These are phyloP conservation scores for Zymoseptoria ardabiliae DNA, from an alignment of 2,329 filamentous ascomycete genomes.

Conservation along the genomic window DNA sequence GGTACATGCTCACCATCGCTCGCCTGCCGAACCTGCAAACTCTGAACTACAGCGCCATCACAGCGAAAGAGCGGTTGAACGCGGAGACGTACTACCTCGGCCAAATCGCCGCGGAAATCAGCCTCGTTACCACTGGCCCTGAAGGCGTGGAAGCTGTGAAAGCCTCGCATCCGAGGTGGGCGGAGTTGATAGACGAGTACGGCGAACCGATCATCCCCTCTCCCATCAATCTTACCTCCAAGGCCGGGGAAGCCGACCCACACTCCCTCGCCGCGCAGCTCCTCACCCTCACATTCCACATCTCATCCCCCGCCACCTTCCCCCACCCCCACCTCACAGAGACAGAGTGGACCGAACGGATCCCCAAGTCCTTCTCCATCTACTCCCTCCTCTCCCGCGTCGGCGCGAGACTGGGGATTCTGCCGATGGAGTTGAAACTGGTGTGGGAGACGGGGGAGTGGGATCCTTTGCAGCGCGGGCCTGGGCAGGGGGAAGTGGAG, in stretches of 20 bases:
- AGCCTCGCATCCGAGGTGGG: slow-evolving; percentile 61
- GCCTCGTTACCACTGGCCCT: slow-evolving; percentile 45
- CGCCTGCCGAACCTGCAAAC: slow-evolving; percentile 60
- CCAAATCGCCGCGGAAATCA: slow-evolving; percentile 69
- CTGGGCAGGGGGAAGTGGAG: slow-evolving; percentile 33
- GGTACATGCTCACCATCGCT: slow-evolving; percentile 80
- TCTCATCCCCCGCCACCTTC: slow-evolving; percentile 30
- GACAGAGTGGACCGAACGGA: slow-evolving; percentile 32
- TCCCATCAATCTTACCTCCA: slow-evolving; percentile 41
- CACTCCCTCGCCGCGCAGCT: slow-evolving; percentile 76
- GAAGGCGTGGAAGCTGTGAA: slow-evolving; percentile 49
- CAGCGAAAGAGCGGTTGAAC: slow-evolving; percentile 67
- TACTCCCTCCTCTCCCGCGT: slow-evolving; percentile 77
- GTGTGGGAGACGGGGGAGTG: slow-evolving; percentile 88
- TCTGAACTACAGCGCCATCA: slow-evolving; percentile 67
- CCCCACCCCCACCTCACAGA: slow-evolving; percentile 7
- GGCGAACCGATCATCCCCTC: slow-evolving; percentile 52
- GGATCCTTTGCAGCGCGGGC: slow-evolving; percentile 64
- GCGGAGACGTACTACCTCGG: slow-evolving; percentile 92
- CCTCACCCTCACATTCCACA: slow-evolving; percentile 54
- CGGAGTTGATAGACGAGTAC: slow-evolving; percentile 66
- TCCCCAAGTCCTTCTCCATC: slow-evolving; percentile 71
- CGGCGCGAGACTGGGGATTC: slow-evolving; percentile 58
- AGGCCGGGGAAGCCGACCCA: slow-evolving; percentile 49
- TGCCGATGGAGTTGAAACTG: slow-evolving; percentile 58